Evolutionary conservation across 306 rosid species (phyloP).

Genomic region (Vachellia collinsii): DNA sequence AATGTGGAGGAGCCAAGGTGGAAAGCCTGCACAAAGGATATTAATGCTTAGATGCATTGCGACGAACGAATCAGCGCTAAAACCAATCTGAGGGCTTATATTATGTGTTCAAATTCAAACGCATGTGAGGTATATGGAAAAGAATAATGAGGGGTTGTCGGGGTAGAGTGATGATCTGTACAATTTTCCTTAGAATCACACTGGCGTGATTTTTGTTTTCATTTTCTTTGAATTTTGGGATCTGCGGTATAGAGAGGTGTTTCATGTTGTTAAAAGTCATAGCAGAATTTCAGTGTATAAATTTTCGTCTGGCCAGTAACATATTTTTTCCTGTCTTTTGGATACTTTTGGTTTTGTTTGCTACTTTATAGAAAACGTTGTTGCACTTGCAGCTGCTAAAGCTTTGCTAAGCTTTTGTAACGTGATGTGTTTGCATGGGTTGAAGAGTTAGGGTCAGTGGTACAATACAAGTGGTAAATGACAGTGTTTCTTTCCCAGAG

Average conservation of each 20-base stretch:
- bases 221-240: background rate
- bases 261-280: background rate
- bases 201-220: background rate
- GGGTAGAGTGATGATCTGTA: constrained; percentile 55
- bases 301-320: background rate
- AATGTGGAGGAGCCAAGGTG: constrained; percentile 30
- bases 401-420: background rate
- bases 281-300: background rate
- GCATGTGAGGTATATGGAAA: constrained; percentile 50
- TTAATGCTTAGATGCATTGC: constrained; percentile 25
- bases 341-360: background rate
- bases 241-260: background rate
- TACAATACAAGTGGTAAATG: too few relatives aligned
- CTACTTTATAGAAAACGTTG: background rate
- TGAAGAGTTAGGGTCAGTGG: background rate
- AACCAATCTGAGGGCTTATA: constrained; percentile 41
- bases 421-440: background rate
- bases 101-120: constrained; percentile 52
- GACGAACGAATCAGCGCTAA: constrained; percentile 38
- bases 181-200: constrained; percentile 32
- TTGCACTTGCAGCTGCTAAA: background rate
- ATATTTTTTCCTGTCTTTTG: background rate
- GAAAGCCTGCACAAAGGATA: background rate
- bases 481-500: background rate
- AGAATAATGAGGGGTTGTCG: constrained; percentile 49